Conservation (phyloP, 768 basidiomycete species). For the Tulasnella sp. region DNA sequence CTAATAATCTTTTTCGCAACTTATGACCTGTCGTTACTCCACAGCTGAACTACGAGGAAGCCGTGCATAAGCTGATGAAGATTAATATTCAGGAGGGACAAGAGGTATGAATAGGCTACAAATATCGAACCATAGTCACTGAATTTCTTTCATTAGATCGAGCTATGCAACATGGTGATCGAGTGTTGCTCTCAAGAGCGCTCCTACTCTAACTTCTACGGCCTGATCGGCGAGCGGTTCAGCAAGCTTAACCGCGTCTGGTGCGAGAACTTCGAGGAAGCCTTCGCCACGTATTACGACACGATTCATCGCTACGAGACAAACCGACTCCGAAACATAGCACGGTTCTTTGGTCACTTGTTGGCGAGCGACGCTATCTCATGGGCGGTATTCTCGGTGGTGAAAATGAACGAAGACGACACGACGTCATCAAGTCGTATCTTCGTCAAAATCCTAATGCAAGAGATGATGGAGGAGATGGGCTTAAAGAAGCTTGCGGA, state of each 20-base stretch:
- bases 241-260: slow-evolving; percentile 92
- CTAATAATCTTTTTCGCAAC: neutral
- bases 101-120: slow-evolving; percentile 49
- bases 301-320: slow-evolving; percentile 99
- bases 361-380: slow-evolving; percentile 78
- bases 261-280: slow-evolving; percentile 80
- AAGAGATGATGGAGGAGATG: slow-evolving; percentile 90
- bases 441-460: slow-evolving; percentile 93
- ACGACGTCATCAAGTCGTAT: slow-evolving; percentile 95
- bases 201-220: slow-evolving; percentile 95
- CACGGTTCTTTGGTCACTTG: slow-evolving; percentile 91
- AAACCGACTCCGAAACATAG: slow-evolving; percentile 93
- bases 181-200: slow-evolving; percentile 99
- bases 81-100: slow-evolving; percentile 85
- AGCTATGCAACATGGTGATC: slow-evolving; percentile 96
- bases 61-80: slow-evolving; percentile 94
- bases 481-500: slow-evolving; percentile 79
- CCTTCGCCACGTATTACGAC: slow-evolving; percentile 82
- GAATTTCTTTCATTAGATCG: slow-evolving; percentile 50
- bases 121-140: neutral
- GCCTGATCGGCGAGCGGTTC: slow-evolving; percentile 91
- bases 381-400: slow-evolving; percentile 72
- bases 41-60: slow-evolving; percentile 88
- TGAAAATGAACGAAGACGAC: slow-evolving; percentile 95
- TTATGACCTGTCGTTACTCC: slow-evolving; percentile 6